phyloP scores from a whole-genome alignment of 2,329 filamentous ascomycete genomes.

The Fusarium sp. region DNA sequence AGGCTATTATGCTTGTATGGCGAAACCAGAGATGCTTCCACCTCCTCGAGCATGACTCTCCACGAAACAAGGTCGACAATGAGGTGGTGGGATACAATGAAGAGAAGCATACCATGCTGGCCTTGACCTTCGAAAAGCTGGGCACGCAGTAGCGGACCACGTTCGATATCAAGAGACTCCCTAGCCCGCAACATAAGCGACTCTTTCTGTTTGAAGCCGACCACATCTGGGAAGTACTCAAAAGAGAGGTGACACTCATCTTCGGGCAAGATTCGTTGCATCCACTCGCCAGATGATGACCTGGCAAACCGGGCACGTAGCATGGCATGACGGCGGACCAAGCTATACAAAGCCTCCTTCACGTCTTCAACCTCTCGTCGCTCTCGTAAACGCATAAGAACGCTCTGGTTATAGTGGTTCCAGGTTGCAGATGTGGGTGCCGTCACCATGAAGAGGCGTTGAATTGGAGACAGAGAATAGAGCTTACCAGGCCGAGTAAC shows the following conservation, averaged over 20 bases:
- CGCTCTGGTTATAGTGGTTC: neutral
- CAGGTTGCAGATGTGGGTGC: neutral
- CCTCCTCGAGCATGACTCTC: neutral
- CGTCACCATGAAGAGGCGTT: neutral
- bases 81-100: neutral
- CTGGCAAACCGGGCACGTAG: neutral
- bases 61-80: neutral
- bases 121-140: neutral
- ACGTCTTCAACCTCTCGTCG: neutral
- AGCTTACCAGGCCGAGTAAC: neutral
- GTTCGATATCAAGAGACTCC: neutral
- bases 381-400: neutral
- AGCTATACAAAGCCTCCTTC: neutral
- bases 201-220: neutral
- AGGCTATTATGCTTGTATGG: neutral
- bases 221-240: neutral
- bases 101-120: neutral
- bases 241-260: neutral
- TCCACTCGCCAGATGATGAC: neutral
- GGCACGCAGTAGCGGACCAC: neutral
- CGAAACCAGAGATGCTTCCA: neutral
- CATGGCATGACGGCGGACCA: neutral
- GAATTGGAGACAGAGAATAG: neutral
- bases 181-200: neutral
- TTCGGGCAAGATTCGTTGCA: neutral